Base-by-base conservation (phyloP, 148 eudicot species). In the Rheum nobile region DNA sequence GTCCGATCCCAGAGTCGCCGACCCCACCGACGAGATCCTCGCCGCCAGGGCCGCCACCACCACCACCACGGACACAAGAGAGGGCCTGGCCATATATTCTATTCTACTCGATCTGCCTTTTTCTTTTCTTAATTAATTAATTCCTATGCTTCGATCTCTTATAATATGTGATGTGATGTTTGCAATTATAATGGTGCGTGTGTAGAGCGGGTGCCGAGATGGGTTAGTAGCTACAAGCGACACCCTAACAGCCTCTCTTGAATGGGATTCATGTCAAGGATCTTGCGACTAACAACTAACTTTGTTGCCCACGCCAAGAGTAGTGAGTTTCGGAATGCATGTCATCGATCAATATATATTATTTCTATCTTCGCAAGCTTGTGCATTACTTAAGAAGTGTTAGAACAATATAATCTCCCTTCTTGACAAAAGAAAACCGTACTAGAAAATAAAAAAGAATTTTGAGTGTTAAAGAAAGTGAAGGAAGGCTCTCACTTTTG, bases 1-100 rank as follows among this genome's bases (percentile, higher is more conserved):
- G 57, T 91, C 97, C 1, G 88, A 50, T 77, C 39, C 55, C 1
- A 79, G 37, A 7, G 94, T 89, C 8, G 0, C 13, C 7, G 93
- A 78, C 0, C 0, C 14, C 0, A 29, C 67, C 6, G 1, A 10
- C 8, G 67, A 12, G 34, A 28, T 26, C 3, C 9, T 10, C 1
- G 70, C 21, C 22, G 32, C 10, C 5, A 79, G 39, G 37, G 75
- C 79, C 1, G 48, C 4, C 0, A 38, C 16, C 0, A 43, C 0
- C 29, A 22, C 8, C 4, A 22, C 7, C 12, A 3, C 1, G 73
- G n/a, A n/a, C n/a, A 13, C 8, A 16, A 35, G 70, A 37, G n/a
- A 39, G 24, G 37, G 43, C 28, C 14, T 6, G 43, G 29, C 71
- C 2, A 6, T 2, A 37, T 2, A 6, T 6, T 6, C 2, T 37